Conservation (phyloP, 192 early-diverging fungal species). For the Coemansia sp. region DNA sequence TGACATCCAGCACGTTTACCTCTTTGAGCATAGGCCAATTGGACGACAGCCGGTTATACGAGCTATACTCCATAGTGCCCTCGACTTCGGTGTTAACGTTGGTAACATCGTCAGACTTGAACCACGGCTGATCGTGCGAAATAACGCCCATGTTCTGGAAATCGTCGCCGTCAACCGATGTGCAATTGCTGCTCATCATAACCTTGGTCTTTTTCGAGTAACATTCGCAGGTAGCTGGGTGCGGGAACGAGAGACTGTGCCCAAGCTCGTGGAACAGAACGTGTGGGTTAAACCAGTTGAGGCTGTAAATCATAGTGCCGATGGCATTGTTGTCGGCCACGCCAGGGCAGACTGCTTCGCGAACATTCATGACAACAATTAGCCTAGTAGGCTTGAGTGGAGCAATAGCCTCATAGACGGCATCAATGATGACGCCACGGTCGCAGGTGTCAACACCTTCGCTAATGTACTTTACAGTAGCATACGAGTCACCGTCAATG, state of each 20-base stretch:
- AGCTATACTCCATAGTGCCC: slow-evolving; percentile 4
- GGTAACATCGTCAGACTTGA: neutral
- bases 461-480: slow-evolving; percentile 1
- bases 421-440: neutral
- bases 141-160: slow-evolving; percentile 4
- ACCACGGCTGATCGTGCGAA: slow-evolving; percentile 5
- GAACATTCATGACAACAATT: slow-evolving; percentile 4
- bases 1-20: slow-evolving; percentile 1
- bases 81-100: neutral
- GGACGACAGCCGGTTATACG: neutral
- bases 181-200: slow-evolving; percentile 4
- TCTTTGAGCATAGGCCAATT: slow-evolving; percentile 1
- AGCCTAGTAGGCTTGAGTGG: neutral
- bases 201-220: neutral
- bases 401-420: slow-evolving; percentile 1
- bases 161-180: neutral
- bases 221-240: neutral
- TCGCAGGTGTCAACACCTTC: neutral
- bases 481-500: neutral
- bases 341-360: neutral
- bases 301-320: neutral
- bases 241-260: neutral
- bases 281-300: neutral
- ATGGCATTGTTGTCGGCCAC: neutral
- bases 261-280: slow-evolving; percentile 9